Evolutionary conservation across 2,329 filamentous ascomycete genomes (phyloP).

Genomic region (Aspergillus ochraceus): DNA sequence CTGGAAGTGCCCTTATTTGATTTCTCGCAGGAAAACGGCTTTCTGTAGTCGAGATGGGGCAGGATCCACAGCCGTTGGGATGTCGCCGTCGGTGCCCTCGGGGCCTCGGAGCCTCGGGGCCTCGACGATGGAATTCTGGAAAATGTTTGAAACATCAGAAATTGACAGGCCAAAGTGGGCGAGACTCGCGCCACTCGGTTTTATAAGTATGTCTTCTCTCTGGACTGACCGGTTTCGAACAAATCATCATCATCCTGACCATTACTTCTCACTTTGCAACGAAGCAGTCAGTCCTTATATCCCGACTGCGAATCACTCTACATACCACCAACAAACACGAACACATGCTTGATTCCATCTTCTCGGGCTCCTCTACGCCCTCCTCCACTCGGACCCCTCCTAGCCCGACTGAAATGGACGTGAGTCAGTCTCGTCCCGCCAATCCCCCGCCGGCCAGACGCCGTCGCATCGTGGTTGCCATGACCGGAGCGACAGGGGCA

Average conservation of each 20-base stretch:
- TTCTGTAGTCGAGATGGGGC: neutral
- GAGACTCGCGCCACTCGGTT: neutral
- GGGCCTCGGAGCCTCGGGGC: neutral
- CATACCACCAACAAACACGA: neutral
- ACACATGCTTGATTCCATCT: constrained; percentile 11
- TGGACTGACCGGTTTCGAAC: neutral
- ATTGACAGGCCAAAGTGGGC: neutral
- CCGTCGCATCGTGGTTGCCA: constrained; percentile 46
- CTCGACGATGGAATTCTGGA: neutral
- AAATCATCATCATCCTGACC: neutral
- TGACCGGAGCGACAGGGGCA: constrained; percentile 54
- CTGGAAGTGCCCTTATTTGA: constrained; percentile 25
- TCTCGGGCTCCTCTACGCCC: constrained; percentile 20
- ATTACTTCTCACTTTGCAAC: neutral
- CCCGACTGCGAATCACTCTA: too few relatives aligned
- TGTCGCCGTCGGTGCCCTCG: neutral
- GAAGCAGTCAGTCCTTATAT: neutral
- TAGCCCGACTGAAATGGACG: constrained; percentile 4
- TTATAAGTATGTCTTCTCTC: neutral
- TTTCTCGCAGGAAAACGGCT: constrained; percentile 9
- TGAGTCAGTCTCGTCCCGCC: neutral
- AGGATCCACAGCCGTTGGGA: neutral
- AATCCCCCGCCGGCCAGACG: constrained; percentile 2
- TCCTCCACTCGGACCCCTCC: constrained; percentile 18
- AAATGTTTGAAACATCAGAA: neutral